These are phyloP conservation scores for Mortierella sp. DNA, from an alignment of 371 early-diverging fungal species.

Conservation along the genomic window DNA sequence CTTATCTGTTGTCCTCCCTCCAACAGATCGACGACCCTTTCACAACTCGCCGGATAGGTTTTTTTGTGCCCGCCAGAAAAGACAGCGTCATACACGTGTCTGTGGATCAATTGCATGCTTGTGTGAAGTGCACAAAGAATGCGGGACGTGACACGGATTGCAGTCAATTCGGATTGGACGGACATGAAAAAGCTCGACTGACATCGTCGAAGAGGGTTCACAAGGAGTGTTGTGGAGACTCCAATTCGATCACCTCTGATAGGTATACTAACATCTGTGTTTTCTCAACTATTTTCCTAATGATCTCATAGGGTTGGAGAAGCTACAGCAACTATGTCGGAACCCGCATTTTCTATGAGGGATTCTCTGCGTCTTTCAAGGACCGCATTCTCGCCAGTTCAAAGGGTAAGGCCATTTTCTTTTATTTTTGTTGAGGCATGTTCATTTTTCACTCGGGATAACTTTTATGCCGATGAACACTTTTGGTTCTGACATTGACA, in stretches of 20 bases:
- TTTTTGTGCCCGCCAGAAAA: constrained; percentile 1
- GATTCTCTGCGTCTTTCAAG: constrained; percentile 73
- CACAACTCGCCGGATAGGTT: not conserved
- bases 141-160: not conserved
- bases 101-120: not conserved
- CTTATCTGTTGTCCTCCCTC: not conserved
- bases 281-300: not conserved
- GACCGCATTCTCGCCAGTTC: constrained; percentile 64
- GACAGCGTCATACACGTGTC: constrained; percentile 4
- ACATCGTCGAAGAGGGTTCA: not conserved
- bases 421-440: not conserved
- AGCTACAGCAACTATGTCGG: constrained; percentile 86
- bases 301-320: constrained; percentile 77
- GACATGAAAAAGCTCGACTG: not conserved
- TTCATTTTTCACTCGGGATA: not conserved
- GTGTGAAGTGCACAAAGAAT: constrained; percentile 1
- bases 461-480: not conserved
- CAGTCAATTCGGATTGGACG: not conserved
- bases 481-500: not conserved
- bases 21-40: not conserved
- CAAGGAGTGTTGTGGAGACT: not conserved
- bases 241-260: not conserved
- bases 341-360: constrained; percentile 77
- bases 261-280: not conserved
- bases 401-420: constrained; percentile 54